Percentiles rank a stretch among this genome's conserved stretches.
Conservation (phyloP, 805 yeast species). For the Cyberlindnera nakhonratchasimensis region DNA sequence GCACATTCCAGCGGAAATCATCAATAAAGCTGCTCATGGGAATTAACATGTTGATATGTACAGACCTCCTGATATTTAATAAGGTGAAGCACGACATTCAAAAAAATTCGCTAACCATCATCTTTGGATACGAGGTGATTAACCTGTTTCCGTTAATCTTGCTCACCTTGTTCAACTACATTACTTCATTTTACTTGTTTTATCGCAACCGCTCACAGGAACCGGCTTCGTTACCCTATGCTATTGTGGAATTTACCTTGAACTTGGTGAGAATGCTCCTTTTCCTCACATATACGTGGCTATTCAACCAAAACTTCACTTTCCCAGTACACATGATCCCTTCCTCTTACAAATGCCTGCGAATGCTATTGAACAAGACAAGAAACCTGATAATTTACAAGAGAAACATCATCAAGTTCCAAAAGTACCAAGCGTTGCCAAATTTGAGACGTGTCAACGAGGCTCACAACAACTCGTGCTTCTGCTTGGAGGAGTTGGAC, state of each 20-base stretch:
- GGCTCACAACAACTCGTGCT: slow-evolving; percentile 15
- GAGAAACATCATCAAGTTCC: slow-evolving; percentile 11
- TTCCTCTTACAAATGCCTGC: slow-evolving; percentile 20
- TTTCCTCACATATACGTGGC: slow-evolving; percentile 16
- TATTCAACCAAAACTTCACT: slow-evolving; percentile 15
- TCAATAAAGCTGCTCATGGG: slow-evolving; percentile 10
- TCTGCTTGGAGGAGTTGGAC: slow-evolving; percentile 19
- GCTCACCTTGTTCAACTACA: slow-evolving; percentile 14
- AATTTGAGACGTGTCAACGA: neutral
- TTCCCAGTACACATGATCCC: slow-evolving; percentile 17
- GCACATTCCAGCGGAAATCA: neutral
- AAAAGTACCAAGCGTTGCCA: slow-evolving; percentile 6
- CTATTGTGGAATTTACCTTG: slow-evolving; percentile 11
- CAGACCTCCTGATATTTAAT: slow-evolving; percentile 8
- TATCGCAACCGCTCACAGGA: slow-evolving; percentile 1
- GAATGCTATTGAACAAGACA: slow-evolving; percentile 20
- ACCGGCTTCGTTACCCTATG: slow-evolving; percentile 4
- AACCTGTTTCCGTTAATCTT: slow-evolving; percentile 19
- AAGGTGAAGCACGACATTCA: slow-evolving; percentile 7
- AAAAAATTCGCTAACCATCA: slow-evolving; percentile 6
- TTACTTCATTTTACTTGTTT: slow-evolving; percentile 1
- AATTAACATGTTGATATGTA: slow-evolving; percentile 7
- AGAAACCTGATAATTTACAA: slow-evolving; percentile 16
- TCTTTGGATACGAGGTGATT: slow-evolving; percentile 23
- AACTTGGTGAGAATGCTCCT: slow-evolving; percentile 14